phyloP scores from a whole-genome alignment of 2,329 filamentous ascomycete genomes.

The Penicillium nordicum region DNA sequence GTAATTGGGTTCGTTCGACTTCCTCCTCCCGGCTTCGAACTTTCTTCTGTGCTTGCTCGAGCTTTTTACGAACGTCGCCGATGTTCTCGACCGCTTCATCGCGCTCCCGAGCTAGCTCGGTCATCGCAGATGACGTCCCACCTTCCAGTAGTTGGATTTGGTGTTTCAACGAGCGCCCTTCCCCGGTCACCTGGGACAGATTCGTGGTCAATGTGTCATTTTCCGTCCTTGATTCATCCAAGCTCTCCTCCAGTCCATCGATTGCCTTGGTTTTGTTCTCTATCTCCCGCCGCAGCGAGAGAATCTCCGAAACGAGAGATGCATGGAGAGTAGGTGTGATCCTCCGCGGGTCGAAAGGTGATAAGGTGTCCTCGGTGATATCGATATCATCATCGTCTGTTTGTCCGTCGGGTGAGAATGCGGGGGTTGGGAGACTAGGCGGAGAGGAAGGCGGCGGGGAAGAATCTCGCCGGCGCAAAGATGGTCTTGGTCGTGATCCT shows the following conservation, averaged over 20 bases:
- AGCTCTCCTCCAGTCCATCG: constrained; percentile 71
- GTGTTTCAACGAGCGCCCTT: constrained; percentile 75
- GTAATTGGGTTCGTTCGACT: constrained; percentile 68
- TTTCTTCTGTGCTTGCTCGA: constrained; percentile 76
- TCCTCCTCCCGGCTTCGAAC: constrained; percentile 78
- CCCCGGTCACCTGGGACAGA: constrained; percentile 64
- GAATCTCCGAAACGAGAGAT: constrained; percentile 89
- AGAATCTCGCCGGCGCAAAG: constrained; percentile 62
- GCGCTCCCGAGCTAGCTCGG: constrained; percentile 78
- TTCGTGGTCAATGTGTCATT: constrained; percentile 66
- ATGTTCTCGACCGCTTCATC: constrained; percentile 75
- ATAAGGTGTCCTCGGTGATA: constrained; percentile 61
- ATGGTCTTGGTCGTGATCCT: constrained; percentile 54
- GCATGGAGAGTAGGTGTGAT: constrained; percentile 96
- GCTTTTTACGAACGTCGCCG: constrained; percentile 68
- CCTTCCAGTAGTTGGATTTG: constrained; percentile 85
- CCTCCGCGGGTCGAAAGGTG: constrained; percentile 78
- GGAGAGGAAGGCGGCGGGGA: constrained; percentile 66
- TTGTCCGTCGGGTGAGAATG: constrained; percentile 37
- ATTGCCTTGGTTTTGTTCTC: constrained; percentile 87
- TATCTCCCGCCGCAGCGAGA: constrained; percentile 79
- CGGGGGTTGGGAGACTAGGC: constrained; percentile 49
- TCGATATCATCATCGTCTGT: constrained; percentile 32
- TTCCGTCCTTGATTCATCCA: constrained; percentile 70
- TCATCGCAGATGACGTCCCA: constrained; percentile 79